Base-by-base conservation (phyloP, 805 yeast genomes). In the Kluyveromyces siamensis region DNA sequence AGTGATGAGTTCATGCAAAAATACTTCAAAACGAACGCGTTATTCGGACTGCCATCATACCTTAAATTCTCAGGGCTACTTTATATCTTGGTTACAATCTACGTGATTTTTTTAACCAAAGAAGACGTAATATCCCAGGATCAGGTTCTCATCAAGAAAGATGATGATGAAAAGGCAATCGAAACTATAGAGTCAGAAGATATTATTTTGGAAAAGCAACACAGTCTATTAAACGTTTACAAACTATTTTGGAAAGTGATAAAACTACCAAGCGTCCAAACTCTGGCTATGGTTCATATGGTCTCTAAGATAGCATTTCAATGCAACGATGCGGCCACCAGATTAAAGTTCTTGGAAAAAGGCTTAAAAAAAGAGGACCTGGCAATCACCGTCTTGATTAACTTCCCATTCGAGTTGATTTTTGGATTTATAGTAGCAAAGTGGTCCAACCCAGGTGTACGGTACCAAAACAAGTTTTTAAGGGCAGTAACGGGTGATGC, bases 361-460 rank as follows among this genome's bases (percentile, higher is more conserved):
- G 99, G 99, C 0, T 80, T 93, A 41, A 81, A 93, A 38, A 87
- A 90, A 62, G 99, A 93, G 65, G 98, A 93, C 62, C 70, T 93
- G 38, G 95, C 98, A 1, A 78, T 93, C 18, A 87, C 96, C 0
- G 98, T 91, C 0, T 68, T 93, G 42, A 87, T 93, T 44, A 96
- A 93, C 64, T 93, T 93, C 66, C 99, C 99, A 10, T 89, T 93
- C 65, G 98, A 93, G 63, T 84, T 93, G 63, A 68, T 91, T 2
- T 91, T 93, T 68, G 98, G 99, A 1, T 93, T 89, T 65, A 90
- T 89, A 58, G 95, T 95, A 1, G 99, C 96, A 6, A 80, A 88
- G 58, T 88, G 97, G 96, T 36, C 33, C 37, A 27, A 41, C 39
- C 18, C 25, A n/a, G n/a, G 38, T 42, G 7, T n/a, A 2, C 8